Conservation (phyloP, 179 eudicot species). For the Sideroxylon spinosum region DNA sequence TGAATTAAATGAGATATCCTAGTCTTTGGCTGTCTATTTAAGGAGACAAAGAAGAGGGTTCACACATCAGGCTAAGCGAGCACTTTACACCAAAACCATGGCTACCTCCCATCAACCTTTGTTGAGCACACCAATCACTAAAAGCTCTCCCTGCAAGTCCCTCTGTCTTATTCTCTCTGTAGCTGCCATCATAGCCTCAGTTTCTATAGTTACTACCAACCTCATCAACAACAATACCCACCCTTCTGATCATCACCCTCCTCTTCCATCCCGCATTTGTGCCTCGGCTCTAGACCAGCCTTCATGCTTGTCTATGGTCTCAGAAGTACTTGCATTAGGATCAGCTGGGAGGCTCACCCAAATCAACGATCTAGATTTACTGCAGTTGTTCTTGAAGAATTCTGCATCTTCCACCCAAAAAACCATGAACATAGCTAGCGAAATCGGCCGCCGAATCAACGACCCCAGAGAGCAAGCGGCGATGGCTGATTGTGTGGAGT, state of each 20-base stretch:
- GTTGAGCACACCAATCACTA: slow-evolving; percentile 19
- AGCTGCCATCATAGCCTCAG: slow-evolving; percentile 8
- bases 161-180: slow-evolving; percentile 16
- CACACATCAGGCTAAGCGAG: neutral
- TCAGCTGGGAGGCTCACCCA: neutral
- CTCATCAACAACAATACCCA: neutral
- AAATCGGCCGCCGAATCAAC: slow-evolving; percentile 23
- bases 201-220: slow-evolving; percentile 15
- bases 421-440: slow-evolving; percentile 9
- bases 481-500: slow-evolving; percentile 42
- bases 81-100: slow-evolving; percentile 11
- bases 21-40: neutral
- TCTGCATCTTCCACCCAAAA: slow-evolving; percentile 3
- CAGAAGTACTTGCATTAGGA: slow-evolving; percentile 14
- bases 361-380: slow-evolving; percentile 15
- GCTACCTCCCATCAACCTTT: slow-evolving; percentile 20
- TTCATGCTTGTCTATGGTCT: slow-evolving; percentile 26
- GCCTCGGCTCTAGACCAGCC: slow-evolving; percentile 26
- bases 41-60: neutral
- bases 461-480: slow-evolving; percentile 24
- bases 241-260: neutral
- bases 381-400: slow-evolving; percentile 18
- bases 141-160: slow-evolving; percentile 3
- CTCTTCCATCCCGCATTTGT: slow-evolving; percentile 19
- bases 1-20: too few species aligned